Evolutionary conservation across 495 filamentous ascomycete genomes (phyloP).

Genomic region (Chaetomium fimeti): DNA sequence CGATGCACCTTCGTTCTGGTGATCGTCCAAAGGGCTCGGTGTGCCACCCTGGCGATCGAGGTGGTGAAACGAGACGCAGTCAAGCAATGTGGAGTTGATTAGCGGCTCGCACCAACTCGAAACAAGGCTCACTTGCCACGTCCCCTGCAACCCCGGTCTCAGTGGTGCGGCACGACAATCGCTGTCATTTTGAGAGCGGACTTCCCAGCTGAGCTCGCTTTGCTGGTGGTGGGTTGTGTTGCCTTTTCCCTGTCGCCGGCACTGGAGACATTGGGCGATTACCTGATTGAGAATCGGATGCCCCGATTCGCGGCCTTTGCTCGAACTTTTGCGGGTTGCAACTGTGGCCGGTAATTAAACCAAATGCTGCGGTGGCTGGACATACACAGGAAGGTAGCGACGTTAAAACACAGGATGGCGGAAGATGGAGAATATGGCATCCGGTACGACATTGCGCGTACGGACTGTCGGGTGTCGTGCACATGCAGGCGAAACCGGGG

Average conservation of each 20-base stretch:
- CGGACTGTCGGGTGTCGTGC: no score
- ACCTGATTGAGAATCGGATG: not conserved
- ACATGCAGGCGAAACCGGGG: not conserved
- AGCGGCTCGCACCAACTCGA: slow-evolving; percentile 19
- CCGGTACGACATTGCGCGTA: no score
- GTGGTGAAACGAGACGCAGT: slow-evolving; percentile 22
- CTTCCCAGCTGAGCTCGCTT: not conserved
- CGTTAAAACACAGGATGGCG: not conserved
- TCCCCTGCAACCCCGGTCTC: not conserved
- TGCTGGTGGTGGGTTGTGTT: not conserved
- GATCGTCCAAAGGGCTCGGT: slow-evolving; percentile 7
- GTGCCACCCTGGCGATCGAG: slow-evolving; percentile 15
- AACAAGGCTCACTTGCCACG: slow-evolving; percentile 11
- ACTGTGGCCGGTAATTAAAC: not conserved
- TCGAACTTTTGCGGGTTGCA: slow-evolving; percentile 8
- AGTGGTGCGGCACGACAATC: not conserved
- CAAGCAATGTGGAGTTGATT: slow-evolving; percentile 6
- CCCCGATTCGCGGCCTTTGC: slow-evolving; percentile 1
- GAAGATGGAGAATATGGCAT: not conserved
- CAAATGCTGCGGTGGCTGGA: not conserved
- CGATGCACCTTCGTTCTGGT: not conserved
- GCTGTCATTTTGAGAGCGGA: slow-evolving; percentile 7
- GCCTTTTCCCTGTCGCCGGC: not conserved
- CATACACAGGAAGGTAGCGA: no score
- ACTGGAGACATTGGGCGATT: not conserved